phyloP scores from a whole-genome alignment of 164 flowering plant genomes.

The Liriodendron chinense region DNA sequence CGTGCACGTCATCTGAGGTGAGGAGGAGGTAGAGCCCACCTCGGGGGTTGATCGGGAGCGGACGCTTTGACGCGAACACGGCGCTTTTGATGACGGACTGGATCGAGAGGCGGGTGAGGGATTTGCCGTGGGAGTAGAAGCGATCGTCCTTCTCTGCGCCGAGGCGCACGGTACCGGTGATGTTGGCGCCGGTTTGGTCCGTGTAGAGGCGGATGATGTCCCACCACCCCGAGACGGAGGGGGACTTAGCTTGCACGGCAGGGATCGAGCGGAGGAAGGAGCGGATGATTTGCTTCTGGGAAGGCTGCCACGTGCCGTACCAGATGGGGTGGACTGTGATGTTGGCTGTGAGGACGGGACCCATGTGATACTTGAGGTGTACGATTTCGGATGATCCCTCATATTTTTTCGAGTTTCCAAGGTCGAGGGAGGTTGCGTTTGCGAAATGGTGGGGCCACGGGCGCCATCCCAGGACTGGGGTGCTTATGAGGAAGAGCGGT shows the following conservation, averaged over 20 bases:
- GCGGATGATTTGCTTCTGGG: slow-evolving; percentile 64
- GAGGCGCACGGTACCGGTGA: slow-evolving; percentile 47
- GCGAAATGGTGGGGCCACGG: slow-evolving; percentile 49
- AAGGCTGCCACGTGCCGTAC: slow-evolving; percentile 62
- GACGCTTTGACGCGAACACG: slow-evolving; percentile 52
- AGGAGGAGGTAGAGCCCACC: slow-evolving; percentile 72
- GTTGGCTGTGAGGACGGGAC: slow-evolving; percentile 68
- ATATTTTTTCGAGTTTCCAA: slow-evolving; percentile 50
- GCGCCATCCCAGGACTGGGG: slow-evolving; percentile 34
- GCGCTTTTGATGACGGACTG: slow-evolving; percentile 76
- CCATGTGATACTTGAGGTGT: slow-evolving; percentile 74
- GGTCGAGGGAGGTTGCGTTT: slow-evolving; percentile 15
- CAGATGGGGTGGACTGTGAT: slow-evolving; percentile 72
- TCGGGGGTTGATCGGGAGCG: slow-evolving; percentile 63
- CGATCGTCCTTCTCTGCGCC: slow-evolving; percentile 84
- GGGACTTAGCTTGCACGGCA: slow-evolving; percentile 33
- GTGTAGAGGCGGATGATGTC: slow-evolving; percentile 68
- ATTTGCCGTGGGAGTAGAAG: slow-evolving; percentile 79
- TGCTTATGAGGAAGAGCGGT: slow-evolving; percentile 8
- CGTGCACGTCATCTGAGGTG: slow-evolving; percentile 72
- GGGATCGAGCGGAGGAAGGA: slow-evolving; percentile 70
- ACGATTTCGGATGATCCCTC: slow-evolving; percentile 76
- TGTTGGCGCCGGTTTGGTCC: slow-evolving; percentile 85
- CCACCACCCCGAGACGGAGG: slow-evolving; percentile 92
- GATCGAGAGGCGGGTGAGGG: slow-evolving; percentile 73